Conservation (phyloP, 169 alveolate genomes). For the Plasmodium malariae region DNA sequence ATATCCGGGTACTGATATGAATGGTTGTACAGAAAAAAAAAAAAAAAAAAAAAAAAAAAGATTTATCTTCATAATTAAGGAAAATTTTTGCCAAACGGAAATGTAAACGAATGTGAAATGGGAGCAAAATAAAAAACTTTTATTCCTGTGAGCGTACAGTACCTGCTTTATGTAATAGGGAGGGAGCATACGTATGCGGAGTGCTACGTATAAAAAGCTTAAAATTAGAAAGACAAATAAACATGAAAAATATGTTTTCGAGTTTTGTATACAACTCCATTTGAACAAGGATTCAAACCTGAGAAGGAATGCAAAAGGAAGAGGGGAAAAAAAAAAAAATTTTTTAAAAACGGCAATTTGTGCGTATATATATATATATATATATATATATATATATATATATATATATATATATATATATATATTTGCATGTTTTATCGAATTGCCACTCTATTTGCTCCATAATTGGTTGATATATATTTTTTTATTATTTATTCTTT, state of each 20-base stretch:
- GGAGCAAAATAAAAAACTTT: no score
- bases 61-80: background rate
- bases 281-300: slow-evolving; percentile 47
- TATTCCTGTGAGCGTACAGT: no score
- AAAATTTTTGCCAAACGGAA: background rate
- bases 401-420: background rate
- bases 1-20: slow-evolving; percentile 36
- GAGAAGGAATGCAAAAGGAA: background rate
- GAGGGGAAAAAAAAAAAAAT: background rate
- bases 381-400: background rate
- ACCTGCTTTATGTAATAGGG: slow-evolving; percentile 46
- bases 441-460: no score
- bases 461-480: no score
- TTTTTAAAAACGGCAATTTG: background rate
- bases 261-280: slow-evolving; percentile 35
- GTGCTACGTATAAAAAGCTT: slow-evolving; percentile 28
- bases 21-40: no score
- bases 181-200: slow-evolving; percentile 32
- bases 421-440: no score
- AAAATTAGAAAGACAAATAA: slow-evolving; percentile 40
- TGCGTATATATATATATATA: background rate
- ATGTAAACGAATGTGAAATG: no score
- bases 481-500: background rate
- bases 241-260: slow-evolving; percentile 50
- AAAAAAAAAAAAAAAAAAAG: background rate